A percentile compares a stretch with the other conserved stretches of the same genome.
phyloP scores from a whole-genome alignment of 805 yeast species.

The Ogataea salicorniae region DNA sequence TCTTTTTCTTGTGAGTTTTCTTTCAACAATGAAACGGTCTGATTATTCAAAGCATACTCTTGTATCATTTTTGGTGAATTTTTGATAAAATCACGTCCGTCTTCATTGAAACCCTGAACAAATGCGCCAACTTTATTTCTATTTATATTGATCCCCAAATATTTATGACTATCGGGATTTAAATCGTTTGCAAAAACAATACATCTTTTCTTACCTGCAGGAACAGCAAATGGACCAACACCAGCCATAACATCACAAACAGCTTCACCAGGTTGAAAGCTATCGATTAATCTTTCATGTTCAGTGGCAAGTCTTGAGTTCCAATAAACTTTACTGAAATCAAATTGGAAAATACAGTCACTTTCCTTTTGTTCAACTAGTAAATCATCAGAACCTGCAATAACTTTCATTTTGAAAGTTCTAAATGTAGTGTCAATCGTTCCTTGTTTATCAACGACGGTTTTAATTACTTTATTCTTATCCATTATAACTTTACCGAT shows the following conservation, averaged over 20 bases:
- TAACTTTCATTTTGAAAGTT: conserved; percentile 88
- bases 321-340: conserved; percentile 95
- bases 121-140: conserved; percentile 57
- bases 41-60: conserved; percentile 42
- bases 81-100: conserved; percentile 78
- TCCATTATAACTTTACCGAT: conserved; percentile 91
- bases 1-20: conserved; percentile 1
- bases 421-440: conserved; percentile 83
- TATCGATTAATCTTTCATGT: conserved; percentile 71
- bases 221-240: conserved; percentile 96
- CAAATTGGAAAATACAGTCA: conserved; percentile 80
- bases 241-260: conserved; percentile 98
- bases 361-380: conserved; percentile 83
- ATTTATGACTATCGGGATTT: conserved; percentile 79
- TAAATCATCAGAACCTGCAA: conserved; percentile 79
- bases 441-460: conserved; percentile 90
- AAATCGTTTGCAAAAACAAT: conserved; percentile 88
- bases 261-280: conserved; percentile 59
- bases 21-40: conserved; percentile 25
- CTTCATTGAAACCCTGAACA: conserved; percentile 63
- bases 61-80: conserved; percentile 48
- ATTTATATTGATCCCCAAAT: conserved; percentile 58
- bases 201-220: conserved; percentile 82
- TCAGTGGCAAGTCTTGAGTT: conserved; percentile 92
- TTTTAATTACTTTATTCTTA: conserved; percentile 72